Conservation (phyloP, 495 filamentous ascomycete species). For the Aspergillus taichungensis region DNA sequence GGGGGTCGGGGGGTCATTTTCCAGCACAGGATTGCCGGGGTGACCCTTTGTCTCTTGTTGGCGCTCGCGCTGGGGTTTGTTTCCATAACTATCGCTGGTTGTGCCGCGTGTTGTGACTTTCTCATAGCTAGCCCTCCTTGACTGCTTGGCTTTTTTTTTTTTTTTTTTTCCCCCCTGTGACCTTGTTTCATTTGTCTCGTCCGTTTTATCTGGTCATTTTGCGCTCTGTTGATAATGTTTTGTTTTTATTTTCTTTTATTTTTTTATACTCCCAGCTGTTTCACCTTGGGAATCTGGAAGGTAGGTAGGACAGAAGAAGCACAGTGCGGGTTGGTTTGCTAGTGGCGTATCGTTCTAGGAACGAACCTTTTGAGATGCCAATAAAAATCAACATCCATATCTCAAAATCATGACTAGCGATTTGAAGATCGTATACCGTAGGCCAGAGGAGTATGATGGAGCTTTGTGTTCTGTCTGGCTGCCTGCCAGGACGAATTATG, state of each 20-base stretch:
- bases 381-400: too few relatives aligned
- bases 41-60: background rate
- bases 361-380: background rate
- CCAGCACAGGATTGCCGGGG: background rate
- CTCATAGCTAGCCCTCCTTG: background rate
- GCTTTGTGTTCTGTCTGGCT: background rate
- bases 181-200: slow-evolving; percentile 7
- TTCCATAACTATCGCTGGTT: background rate
- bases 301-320: slow-evolving; percentile 9
- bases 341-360: slow-evolving; percentile 5
- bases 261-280: background rate
- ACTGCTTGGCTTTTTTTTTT: slow-evolving; percentile 11
- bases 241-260: slow-evolving; percentile 9
- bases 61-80: slow-evolving; percentile 1
- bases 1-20: background rate
- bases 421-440: too few relatives aligned
- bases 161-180: slow-evolving; percentile 8
- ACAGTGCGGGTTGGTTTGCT: slow-evolving; percentile 11
- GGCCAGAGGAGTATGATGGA: background rate
- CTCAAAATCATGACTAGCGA: too few relatives aligned
- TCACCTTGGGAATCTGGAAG: slow-evolving; percentile 7
- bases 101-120: background rate
- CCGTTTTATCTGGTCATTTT: slow-evolving; percentile 11
- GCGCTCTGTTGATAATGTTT: slow-evolving; percentile 22
- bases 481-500: too few relatives aligned